Evolutionary conservation across 2,329 filamentous ascomycete genomes (phyloP), one percentile per base, ranked within the genome.

Genomic region (Clonostachys rosea): DNA sequence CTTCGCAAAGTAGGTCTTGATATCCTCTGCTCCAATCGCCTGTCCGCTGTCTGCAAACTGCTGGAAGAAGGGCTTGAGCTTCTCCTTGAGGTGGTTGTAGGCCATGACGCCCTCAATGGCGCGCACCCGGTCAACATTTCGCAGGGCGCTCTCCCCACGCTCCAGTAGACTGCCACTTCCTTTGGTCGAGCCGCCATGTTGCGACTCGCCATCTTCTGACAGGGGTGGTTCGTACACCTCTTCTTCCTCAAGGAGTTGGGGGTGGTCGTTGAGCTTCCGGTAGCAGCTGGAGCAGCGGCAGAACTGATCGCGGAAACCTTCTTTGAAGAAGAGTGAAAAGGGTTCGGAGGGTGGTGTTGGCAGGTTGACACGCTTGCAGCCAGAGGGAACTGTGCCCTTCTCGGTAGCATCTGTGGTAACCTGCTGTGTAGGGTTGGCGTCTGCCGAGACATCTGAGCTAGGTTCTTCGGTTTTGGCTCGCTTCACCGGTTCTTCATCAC

Each of bases 41-140:
- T 88, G 74, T 1, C 92, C 92, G 52, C 86, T 95, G 62, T 96
- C 90, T 1, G 94, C 94, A 63, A 96, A 99, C 40, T 95, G 87
- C 67, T 91, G 84, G 59, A 99, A 82, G 64, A 99, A 97, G 0
- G 86, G 85, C 73, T 92, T 96, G n/a, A 99, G 83, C 62, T 92
- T 91, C 60, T 97, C 91, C 61, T 95, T 94, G 50, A 99, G 78
- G 59, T 95, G 87, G 59, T 97, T 96, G 68, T 97, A 99, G 1
- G 91, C 92, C 91, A 97, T 96, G 42, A 95, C 92, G 14, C 94
- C 94, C 65, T 99, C 89, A 47, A 99, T 96, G 5, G 94, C 94
- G 13, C 86, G 79, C 8, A 97, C 92, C 3, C 94, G 87, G 62
- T 99, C 94, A 48, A 99, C 85, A 58, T 90, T 95, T 62, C 85